Base-by-base conservation (phyloP, 1,284 basidiomycete genomes). In the Tranzscheliella williamsii region DNA sequence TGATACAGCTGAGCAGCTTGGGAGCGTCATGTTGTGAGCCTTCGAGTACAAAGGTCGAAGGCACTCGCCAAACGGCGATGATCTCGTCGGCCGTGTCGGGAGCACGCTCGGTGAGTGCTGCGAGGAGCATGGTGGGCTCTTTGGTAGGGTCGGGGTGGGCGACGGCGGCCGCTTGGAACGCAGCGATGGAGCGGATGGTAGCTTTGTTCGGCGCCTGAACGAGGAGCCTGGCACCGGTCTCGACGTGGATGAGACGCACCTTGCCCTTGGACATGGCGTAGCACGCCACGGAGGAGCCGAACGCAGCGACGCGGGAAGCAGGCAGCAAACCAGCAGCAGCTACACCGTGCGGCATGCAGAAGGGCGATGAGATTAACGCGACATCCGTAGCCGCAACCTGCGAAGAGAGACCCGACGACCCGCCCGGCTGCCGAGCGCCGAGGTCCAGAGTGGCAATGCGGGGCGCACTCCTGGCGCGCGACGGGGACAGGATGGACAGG, bases 191-290 rank as follows among this genome's bases (percentile, higher is more conserved):
- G 6, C 54, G 22, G 24, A 57, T 30, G 9, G 38, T 20, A 6
- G 40, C 48, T 27, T 46, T 46, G 35, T n/a, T 24, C 5, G 54
- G 54, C 3, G 43, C 34, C 24, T 42, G 48, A 2, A 57, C 38
- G 1, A 65, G 36, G 15, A 39, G 18, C 15, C 62, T 39, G 11
- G 38, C 47, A 8, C 62, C 62, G 2, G 55, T 52, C 13, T 32
- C 30, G 13, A 45, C 21, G 42, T 65, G 42, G n/a, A 65, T 46
- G 31, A 65, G 43, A 24, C 62, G 53, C 20, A 54, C 17, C 24
- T 52, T 60, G 40, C 56, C 56, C 39, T 65, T 65, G 20, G 42
- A 43, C 56, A 61, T 65, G 29, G 44, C 30, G 36, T 65, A 65
- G 37, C 45, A 48, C 2, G 46, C 52, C 4, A 52, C 49, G 13